Base-by-base conservation (phyloP, 306 rosid genomes). In the Carpinus fangiana region DNA sequence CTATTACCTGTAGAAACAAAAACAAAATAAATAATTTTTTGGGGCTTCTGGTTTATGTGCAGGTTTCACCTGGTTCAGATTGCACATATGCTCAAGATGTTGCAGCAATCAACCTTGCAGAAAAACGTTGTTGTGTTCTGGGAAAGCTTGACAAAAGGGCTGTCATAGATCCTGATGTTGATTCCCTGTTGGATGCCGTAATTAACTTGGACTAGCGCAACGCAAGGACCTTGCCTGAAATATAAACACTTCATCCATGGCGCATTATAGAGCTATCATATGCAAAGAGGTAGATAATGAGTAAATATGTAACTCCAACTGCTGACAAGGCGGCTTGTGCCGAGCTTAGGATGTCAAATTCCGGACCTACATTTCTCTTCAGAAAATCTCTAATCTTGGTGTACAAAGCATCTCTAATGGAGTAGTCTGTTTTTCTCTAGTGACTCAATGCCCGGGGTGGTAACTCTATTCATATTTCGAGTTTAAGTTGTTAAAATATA, bases 21-120 rank as follows among this genome's bases (percentile, higher is more conserved):
- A 3, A 38, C 0, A 38, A 31, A 31, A 3, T 4, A 41, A 28
- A 43, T 38, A 9, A 46, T 46, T 1, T 43, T 2, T 4, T 45
- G 26, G 26, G 52, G 52, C 21, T 61, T 57, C 11, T 12, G 69
- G 59, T 79, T 71, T 66, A 5, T 41, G 4, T 78, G 84, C 93
- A 92, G 99, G 94, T 95, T 13, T 87, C 96, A 59, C 82, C 93
- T 59, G 98, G 99, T 76, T n/a, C 88, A n/a, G 78, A 95, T 12
- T 61, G 80, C 74, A 0, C 1, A 56, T 82, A 47, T 84, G 60
- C 78, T 76, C 90, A 91, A 81, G 85, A 91, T 82, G 79, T 88
- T 71, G 89, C 85, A 26, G 98, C 89, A 47, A 84, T 93, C 76
- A 86, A 93, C 89, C 68, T 74, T 4, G 79, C 69, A 26, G 50